Conservation (phyloP, 2,329 filamentous ascomycete genomes). For the Colletotrichum sp. region DNA sequence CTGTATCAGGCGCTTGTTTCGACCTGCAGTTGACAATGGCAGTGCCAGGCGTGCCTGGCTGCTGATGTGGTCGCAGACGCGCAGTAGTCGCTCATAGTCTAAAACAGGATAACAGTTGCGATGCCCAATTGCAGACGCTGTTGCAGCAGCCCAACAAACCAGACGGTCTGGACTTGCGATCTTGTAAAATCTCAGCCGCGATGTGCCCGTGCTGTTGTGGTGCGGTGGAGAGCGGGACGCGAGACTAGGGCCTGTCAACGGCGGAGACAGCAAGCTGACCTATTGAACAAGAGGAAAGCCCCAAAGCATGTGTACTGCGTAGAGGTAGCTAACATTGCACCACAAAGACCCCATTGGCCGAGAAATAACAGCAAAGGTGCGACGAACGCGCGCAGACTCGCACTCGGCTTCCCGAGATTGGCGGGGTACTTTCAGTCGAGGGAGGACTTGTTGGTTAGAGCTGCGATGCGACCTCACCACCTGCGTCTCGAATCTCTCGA, state of each 20-base stretch:
- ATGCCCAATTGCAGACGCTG: background rate
- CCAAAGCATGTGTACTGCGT: background rate
- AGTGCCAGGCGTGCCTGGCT: background rate
- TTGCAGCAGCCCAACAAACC: background rate
- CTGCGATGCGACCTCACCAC: background rate
- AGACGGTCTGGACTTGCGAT: background rate
- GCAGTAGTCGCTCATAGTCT: background rate
- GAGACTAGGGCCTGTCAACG: background rate
- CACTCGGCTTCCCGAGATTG: background rate
- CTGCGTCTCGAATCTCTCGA: background rate
- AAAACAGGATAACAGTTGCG: background rate
- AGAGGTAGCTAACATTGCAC: background rate
- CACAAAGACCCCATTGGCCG: background rate
- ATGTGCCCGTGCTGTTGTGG: background rate
- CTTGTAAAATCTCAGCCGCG: background rate
- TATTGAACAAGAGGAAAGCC: background rate
- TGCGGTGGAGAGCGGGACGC: background rate
- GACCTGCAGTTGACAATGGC: background rate
- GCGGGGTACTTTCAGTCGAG: background rate
- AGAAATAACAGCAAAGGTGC: background rate
- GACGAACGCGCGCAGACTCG: background rate
- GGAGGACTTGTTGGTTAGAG: background rate
- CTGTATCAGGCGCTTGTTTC: slow-evolving; percentile 14
- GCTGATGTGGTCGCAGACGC: background rate
- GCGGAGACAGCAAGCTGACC: background rate